phyloP scores from a whole-genome alignment of 495 filamentous ascomycete genomes.

The Neurospora sp. region DNA sequence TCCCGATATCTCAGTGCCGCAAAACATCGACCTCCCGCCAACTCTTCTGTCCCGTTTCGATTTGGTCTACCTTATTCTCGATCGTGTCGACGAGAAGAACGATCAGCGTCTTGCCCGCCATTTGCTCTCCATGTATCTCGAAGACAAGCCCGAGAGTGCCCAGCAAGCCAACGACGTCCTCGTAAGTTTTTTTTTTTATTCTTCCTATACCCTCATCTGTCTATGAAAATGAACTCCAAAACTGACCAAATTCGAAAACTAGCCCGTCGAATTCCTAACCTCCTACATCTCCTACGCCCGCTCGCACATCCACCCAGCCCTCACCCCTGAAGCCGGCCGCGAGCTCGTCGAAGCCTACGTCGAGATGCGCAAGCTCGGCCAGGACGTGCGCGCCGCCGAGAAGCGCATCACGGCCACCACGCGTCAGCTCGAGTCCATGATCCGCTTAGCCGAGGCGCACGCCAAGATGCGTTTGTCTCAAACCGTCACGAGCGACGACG shows the following conservation, averaged over 20 bases:
- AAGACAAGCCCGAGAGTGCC: conserved; percentile 86
- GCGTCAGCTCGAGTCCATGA: conserved; percentile 92
- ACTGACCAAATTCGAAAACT: conserved; percentile 11
- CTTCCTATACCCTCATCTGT: neutral
- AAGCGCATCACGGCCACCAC: conserved; percentile 97
- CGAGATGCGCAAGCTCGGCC: conserved; percentile 89
- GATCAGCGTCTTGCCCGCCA: conserved; percentile 87
- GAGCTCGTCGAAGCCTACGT: conserved; percentile 84
- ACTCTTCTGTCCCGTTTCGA: conserved; percentile 94
- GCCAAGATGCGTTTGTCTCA: conserved; percentile 87
- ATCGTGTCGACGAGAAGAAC: conserved; percentile 78
- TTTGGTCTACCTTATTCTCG: conserved; percentile 90
- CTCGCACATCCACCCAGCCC: conserved; percentile 68
- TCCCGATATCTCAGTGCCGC: conserved; percentile 84
- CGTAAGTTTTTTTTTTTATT: conserved; percentile 41
- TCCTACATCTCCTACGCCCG: conserved; percentile 97
- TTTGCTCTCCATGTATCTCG: conserved; percentile 92
- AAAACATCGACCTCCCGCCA: conserved; percentile 95
- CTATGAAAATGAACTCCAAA: neutral
- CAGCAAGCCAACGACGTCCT: conserved; percentile 56
- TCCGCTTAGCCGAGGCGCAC: conserved; percentile 90
- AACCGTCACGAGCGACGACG: conserved; percentile 70
- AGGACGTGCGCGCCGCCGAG: conserved; percentile 86
- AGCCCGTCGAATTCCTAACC: conserved; percentile 92
- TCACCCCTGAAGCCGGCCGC: conserved; percentile 65